A percentile compares a stretch with the other conserved stretches of the same genome.
These are phyloP conservation scores for Helianthus tuberosus DNA, from an alignment of 129 eudicot genomes.

Conservation along the genomic window DNA sequence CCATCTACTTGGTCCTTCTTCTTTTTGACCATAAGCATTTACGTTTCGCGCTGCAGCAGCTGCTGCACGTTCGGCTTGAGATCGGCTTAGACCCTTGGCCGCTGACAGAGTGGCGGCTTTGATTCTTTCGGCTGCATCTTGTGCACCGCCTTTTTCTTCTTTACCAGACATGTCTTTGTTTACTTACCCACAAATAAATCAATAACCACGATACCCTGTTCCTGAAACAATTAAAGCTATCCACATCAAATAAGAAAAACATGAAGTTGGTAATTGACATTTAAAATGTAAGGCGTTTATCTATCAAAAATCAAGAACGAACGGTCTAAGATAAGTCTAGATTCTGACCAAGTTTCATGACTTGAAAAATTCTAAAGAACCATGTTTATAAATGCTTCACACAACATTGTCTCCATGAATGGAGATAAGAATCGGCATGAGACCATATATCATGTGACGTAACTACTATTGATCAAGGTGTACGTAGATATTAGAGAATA, in stretches of 20 bases:
- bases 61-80: slow-evolving; percentile 98
- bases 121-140: slow-evolving; percentile 78
- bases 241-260: neutral
- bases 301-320: neutral
- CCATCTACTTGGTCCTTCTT: slow-evolving; percentile 99
- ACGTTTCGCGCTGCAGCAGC: slow-evolving; percentile 92
- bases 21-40: slow-evolving; percentile 97
- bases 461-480: neutral
- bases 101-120: slow-evolving; percentile 95
- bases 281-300: neutral
- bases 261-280: slow-evolving; percentile 5
- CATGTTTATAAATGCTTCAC: neutral
- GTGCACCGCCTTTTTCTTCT: slow-evolving; percentile 84
- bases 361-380: neutral
- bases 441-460: neutral
- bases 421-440: neutral
- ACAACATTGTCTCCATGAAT: slow-evolving; percentile 3
- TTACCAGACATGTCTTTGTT: slow-evolving; percentile 43
- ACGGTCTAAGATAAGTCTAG: slow-evolving; percentile 1
- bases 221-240: slow-evolving; percentile 8
- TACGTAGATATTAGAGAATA: neutral
- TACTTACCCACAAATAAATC: neutral
- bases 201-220: slow-evolving; percentile 8
- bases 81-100: slow-evolving; percentile 92
- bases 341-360: neutral